These are phyloP conservation scores for Evernia prunastri DNA, from an alignment of 495 filamentous ascomycete genomes.

Conservation along the genomic window DNA sequence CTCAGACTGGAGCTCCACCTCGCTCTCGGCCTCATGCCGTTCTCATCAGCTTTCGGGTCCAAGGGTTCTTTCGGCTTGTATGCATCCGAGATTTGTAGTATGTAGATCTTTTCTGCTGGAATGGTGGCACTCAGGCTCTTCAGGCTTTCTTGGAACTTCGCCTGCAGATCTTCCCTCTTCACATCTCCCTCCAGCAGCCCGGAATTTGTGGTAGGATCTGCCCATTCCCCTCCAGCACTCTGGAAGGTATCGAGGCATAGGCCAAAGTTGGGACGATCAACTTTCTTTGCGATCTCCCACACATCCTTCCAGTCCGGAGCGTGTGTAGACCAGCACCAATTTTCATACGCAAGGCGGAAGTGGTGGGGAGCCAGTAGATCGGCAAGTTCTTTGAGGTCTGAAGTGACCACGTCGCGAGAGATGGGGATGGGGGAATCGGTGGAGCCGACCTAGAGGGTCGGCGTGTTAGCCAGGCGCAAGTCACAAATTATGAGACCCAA, in stretches of 20 bases:
- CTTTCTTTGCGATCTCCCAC: slow-evolving; percentile 58
- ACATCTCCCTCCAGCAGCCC: slow-evolving; percentile 47
- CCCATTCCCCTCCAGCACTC: slow-evolving; percentile 68
- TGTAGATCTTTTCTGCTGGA: slow-evolving; percentile 64
- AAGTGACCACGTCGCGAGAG: slow-evolving; percentile 44
- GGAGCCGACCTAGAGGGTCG: slow-evolving; percentile 51
- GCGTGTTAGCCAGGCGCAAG: slow-evolving; percentile 5
- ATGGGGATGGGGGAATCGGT: slow-evolving; percentile 54
- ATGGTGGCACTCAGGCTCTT: slow-evolving; percentile 48
- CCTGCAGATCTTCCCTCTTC: slow-evolving; percentile 38
- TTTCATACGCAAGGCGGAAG: slow-evolving; percentile 68
- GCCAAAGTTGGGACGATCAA: slow-evolving; percentile 60
- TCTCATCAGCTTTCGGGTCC: slow-evolving; percentile 37
- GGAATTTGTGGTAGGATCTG: slow-evolving; percentile 60
- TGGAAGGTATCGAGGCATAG: slow-evolving; percentile 82
- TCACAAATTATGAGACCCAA: neutral
- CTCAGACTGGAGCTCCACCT: slow-evolving; percentile 68
- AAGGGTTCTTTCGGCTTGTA: slow-evolving; percentile 54
- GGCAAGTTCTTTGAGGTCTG: slow-evolving; percentile 57
- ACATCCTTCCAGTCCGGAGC: slow-evolving; percentile 62
- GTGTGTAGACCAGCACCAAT: slow-evolving; percentile 77
- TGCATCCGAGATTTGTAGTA: slow-evolving; percentile 76
- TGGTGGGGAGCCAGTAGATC: slow-evolving; percentile 53
- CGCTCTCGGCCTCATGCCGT: slow-evolving; percentile 50
- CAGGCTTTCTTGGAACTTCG: slow-evolving; percentile 48